Base-by-base conservation (phyloP, 495 filamentous ascomycete species). In the Hyaloscypha bicolor region DNA sequence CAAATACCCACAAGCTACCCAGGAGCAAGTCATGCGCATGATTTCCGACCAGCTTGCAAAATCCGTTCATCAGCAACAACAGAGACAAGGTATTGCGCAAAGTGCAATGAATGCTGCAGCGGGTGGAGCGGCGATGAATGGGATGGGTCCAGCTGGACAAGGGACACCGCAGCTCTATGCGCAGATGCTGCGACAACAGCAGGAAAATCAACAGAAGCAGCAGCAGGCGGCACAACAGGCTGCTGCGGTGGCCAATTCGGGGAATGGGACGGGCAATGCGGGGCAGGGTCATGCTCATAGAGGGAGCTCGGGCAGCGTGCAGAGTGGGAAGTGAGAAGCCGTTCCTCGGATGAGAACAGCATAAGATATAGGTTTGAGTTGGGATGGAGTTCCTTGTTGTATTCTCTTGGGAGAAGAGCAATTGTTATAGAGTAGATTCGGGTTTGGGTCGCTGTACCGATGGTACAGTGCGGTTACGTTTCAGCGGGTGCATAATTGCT, bases 101-200 rank as follows among this genome's bases (percentile, higher is more conserved):
- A 76, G 83, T 79, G 77, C 90, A 3, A 89, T 92, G 83, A 87
- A 84, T 76, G 85, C 88, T 12, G 88, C 88, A 16, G 80, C 75
- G 33, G 72, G 76, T 55, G 69, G 63, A 11, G 63, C 55, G n/a
- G 57, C 53, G 53, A 56, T 56, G 53, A 76, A 78, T 62, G 73
- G 79, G 77, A 80, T 60, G 75, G 81, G 61, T 76, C 73, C 48
- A 67, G 71, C 52, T 76, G 80, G 75, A 19, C 78, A 80, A 60
- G 76, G 76, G 9, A 77, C 79, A 58, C 88, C 88, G 8, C 89
- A 92, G 65, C 84, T 90, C 29, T 93, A 90, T 73, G 90, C 90
- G 22, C 88, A 89, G 52, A 87, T 91, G 71, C 86, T 93, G 73
- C 83, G 91, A 56, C 87, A 87, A 32, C 89, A 91, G 65, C 90